phyloP scores from a whole-genome alignment of 352 stramenopile species.

The Phytophthora chlamydospora region DNA sequence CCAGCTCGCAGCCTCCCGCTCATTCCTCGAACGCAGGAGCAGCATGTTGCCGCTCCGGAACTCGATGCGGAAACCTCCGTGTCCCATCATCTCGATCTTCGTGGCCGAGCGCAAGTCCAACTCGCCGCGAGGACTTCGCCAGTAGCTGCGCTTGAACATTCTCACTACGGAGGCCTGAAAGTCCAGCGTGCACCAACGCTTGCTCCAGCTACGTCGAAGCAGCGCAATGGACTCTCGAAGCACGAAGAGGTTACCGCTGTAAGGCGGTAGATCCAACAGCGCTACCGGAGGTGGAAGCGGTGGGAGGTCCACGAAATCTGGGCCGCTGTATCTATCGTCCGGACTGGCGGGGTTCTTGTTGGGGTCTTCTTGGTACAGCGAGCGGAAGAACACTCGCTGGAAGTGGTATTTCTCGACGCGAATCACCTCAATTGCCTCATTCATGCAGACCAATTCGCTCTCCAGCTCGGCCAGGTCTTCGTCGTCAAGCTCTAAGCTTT shows the following conservation, averaged over 20 bases:
- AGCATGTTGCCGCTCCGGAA: slow-evolving; percentile 49
- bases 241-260: slow-evolving; percentile 72
- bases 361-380: slow-evolving; percentile 43
- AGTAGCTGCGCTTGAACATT: slow-evolving; percentile 86
- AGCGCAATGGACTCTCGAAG: slow-evolving; percentile 75
- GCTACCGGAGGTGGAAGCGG: slow-evolving; percentile 24
- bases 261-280: slow-evolving; percentile 59
- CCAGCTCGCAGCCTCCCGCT: slow-evolving; percentile 63
- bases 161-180: slow-evolving; percentile 57
- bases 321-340: slow-evolving; percentile 3
- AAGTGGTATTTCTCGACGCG: slow-evolving; percentile 67
- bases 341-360: slow-evolving; percentile 4
- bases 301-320: slow-evolving; percentile 25
- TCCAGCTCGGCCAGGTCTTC: slow-evolving; percentile 60
- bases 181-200: slow-evolving; percentile 80
- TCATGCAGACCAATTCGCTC: slow-evolving; percentile 52
- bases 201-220: slow-evolving; percentile 76
- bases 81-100: slow-evolving; percentile 69
- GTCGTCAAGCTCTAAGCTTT: slow-evolving; percentile 62
- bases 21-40: slow-evolving; percentile 58
- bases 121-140: slow-evolving; percentile 62
- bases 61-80: slow-evolving; percentile 67
- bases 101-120: slow-evolving; percentile 60
- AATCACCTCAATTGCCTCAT: slow-evolving; percentile 66
- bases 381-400: slow-evolving; percentile 53